Evolutionary conservation across 345 rosid species (phyloP).

Genomic region (Toxicodendron radicans): DNA sequence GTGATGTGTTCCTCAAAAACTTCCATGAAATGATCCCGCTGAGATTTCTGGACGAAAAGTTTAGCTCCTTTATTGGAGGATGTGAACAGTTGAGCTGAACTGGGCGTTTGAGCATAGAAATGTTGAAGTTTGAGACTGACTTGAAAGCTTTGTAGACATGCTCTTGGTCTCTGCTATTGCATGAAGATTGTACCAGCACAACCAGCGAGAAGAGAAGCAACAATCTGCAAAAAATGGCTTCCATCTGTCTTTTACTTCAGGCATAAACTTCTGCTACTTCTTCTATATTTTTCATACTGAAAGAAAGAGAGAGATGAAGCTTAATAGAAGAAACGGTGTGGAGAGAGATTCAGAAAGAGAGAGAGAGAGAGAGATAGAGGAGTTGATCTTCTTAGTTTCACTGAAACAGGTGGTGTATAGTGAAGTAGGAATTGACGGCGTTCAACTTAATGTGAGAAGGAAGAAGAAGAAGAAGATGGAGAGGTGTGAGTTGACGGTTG

Average conservation of each 20-base stretch:
- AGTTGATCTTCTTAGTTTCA: not conserved
- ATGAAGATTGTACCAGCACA: slow-evolving; percentile 46
- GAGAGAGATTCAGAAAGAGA: not conserved
- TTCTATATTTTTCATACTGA: slow-evolving; percentile 25
- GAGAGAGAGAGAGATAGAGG: slow-evolving; percentile 18
- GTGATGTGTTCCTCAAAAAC: slow-evolving; percentile 50
- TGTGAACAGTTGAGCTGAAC: slow-evolving; percentile 44
- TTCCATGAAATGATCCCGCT: slow-evolving; percentile 75
- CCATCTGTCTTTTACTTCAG: slow-evolving; percentile 26
- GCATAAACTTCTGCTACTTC: not conserved
- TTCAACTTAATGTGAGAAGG: not conserved
- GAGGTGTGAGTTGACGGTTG: not conserved
- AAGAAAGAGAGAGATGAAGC: not conserved
- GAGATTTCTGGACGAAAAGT: slow-evolving; percentile 57
- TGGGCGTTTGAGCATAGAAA: slow-evolving; percentile 45
- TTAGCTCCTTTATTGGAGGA: slow-evolving; percentile 34
- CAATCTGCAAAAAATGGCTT: slow-evolving; percentile 29
- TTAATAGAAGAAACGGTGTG: not conserved
- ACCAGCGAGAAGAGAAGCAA: slow-evolving; percentile 40
- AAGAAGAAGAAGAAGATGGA: not conserved
- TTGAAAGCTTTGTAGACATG: slow-evolving; percentile 58
- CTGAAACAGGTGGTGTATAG: not conserved
- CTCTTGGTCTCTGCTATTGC: slow-evolving; percentile 39
- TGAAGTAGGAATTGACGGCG: slow-evolving; percentile 22
- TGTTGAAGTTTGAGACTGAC: slow-evolving; percentile 66